A percentile compares a stretch with the other conserved stretches of the same genome.
These are phyloP conservation scores for Fusarium succisae DNA, from an alignment of 2,329 filamentous ascomycete species.

Conservation along the genomic window DNA sequence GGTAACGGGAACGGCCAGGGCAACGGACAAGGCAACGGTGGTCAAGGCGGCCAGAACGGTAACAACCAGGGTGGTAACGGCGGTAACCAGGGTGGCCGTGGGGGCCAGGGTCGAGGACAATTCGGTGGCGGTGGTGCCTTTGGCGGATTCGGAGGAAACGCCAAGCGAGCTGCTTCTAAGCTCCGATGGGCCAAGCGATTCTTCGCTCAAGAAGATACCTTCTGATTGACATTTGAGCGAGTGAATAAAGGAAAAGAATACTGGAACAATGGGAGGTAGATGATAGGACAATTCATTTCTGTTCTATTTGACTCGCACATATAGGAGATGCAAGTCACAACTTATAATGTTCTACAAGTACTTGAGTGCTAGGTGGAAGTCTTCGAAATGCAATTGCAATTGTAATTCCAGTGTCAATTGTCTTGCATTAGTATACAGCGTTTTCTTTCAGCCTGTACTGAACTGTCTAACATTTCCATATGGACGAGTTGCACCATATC, in stretches of 20 bases:
- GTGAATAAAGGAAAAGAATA: not conserved
- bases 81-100: not conserved
- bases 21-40: not conserved
- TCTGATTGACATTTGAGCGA: not conserved
- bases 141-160: conserved; percentile 19
- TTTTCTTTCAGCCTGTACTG: not conserved
- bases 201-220: not conserved
- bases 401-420: not conserved
- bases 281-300: not conserved
- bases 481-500: no score
- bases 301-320: no score
- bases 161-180: conserved; percentile 14
- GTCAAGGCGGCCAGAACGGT: not conserved
- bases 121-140: not conserved
- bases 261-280: not conserved
- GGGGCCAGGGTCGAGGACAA: not conserved
- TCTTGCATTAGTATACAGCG: not conserved
- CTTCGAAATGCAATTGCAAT: not conserved
- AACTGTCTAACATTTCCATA: no score
- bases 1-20: not conserved
- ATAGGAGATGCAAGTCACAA: not conserved
- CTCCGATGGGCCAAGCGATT: conserved; percentile 28
- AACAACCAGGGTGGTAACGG: not conserved
- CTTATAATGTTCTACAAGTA: not conserved
- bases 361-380: not conserved